Evolutionary conservation across 371 early-diverging fungal species (phyloP), one percentile per base, ranked within the genome.

Genomic region (Apophysomyces sp.): DNA sequence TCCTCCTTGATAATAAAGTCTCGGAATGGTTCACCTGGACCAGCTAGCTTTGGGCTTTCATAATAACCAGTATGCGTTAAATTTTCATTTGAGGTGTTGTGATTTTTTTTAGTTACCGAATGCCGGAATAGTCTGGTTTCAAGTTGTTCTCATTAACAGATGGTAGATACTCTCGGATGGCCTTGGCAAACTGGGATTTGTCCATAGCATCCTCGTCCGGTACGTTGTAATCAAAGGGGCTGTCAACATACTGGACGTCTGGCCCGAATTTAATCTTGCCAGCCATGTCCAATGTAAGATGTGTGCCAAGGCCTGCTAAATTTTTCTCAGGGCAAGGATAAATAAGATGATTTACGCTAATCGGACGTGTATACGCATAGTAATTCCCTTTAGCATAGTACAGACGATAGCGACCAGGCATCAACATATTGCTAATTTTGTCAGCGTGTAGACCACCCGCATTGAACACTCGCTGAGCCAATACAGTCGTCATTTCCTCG

Each of bases 281-380:
- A 7, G 83, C 84, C 79, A 94, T 62, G 68, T 95, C 95, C 28
- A 95, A 60, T 0, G 94, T 95, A 29, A 91, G 76, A 66, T 96
- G 96, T 4, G 92, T 87, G 27, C 96, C 96, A 6, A 94, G 79
- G 11, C 88, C 78, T 3, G 82, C 80, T 49, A 93, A 61, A 52
- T 94, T 84, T 57, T 76, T 80, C 61, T 89, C 90, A 0, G 96
- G 96, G 4, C 90, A 83, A 3, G 96, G 96, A 65, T 95, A 95
- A 9, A 95, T 84, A n/a, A 95, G 77, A 26, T 88, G 86, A 13
- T 79, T 72, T 2, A 89, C 84, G 6, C 57, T 57, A 8, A 71
- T 52, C 13, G 68, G 68, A 3, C 73, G 75, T 3, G 72, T 65
- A 57, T 86, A 89, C 18, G 76, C 65, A 69, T 86, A 94, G 66